These are phyloP conservation scores for Aspergillus pseudotamarii DNA, from an alignment of 2,329 filamentous ascomycete genomes.

Conservation along the genomic window DNA sequence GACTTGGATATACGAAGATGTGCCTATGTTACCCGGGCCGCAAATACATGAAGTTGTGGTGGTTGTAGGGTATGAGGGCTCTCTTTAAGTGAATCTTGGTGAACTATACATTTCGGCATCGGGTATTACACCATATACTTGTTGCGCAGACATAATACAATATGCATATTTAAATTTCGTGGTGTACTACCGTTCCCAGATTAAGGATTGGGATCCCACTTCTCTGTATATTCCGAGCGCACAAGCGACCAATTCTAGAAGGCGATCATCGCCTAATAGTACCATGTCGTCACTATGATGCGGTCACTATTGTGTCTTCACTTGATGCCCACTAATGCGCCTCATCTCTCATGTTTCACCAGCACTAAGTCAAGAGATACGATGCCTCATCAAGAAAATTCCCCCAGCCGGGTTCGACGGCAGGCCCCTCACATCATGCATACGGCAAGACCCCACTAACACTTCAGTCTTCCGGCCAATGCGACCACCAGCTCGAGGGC, in stretches of 20 bases:
- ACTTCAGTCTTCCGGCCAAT: neutral
- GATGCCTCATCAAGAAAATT: neutral
- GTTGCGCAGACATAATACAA: conserved; percentile 15
- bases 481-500: neutral
- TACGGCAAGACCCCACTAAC: neutral
- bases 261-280: neutral
- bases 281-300: neutral
- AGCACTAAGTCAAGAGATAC: neutral
- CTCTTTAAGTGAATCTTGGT: neutral
- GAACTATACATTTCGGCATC: conserved; percentile 11
- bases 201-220: neutral
- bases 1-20: neutral
- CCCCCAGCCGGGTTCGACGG: neutral
- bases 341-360: neutral
- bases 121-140: conserved; percentile 11
- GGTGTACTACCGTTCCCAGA: neutral
- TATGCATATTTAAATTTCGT: neutral
- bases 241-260: neutral
- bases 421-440: neutral
- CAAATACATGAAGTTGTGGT: neutral
- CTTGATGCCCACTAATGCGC: neutral
- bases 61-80: conserved; percentile 10
- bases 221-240: too few relatives aligned
- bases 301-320: neutral
- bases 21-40: neutral